Base-by-base conservation (phyloP, 495 filamentous ascomycete species). In the Halenospora varia region DNA sequence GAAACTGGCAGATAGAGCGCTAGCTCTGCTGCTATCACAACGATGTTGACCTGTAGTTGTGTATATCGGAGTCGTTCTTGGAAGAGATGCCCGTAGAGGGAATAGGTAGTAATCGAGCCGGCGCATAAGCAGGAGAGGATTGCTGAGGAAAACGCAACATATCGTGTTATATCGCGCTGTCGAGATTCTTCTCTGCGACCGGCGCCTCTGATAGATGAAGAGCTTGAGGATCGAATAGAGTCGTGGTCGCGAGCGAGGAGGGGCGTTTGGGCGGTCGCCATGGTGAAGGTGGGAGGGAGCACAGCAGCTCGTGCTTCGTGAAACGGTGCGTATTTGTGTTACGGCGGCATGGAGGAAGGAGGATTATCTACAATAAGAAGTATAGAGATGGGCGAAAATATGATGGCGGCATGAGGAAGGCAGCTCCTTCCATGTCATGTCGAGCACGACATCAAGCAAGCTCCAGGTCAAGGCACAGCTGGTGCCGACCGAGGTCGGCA, bases 1-100 rank as follows among this genome's bases (percentile, higher is more conserved):
- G 93, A 87, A 1, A 96, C 89, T 10, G 88, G 88, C 1, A 95
- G 79, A 70, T 98, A 98, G 81, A 95, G 85, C 48, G 88, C 83
- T 17, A 97, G 72, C 65, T 88, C 90, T 9, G 88, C 90, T 20
- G 87, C 83, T 63, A 92, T 93, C 45, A 88, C 86, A 18, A 97
- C 84, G 19, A 84, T 82, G 71, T 98, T 98, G 68, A 98, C 89
- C 63, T 90, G 89, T 53, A 91, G 79, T 72, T 98, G 94, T 1
- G 84, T 86, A 66, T 97, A 98, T 61, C 81, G 85, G 53, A 98
- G 77, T 52, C 85, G 82, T 44, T 85, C 83, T 63, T 95, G 87
- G 70, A 98, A 88, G 42, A 93, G 76, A 55, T 88, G 92, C 2
- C 87, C 93, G 71, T 96, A 98, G 39, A 98, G 80, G 2, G 89